Base-by-base conservation (phyloP, 2,329 filamentous ascomycete species). In the Bimuria novae-zelandiae region DNA sequence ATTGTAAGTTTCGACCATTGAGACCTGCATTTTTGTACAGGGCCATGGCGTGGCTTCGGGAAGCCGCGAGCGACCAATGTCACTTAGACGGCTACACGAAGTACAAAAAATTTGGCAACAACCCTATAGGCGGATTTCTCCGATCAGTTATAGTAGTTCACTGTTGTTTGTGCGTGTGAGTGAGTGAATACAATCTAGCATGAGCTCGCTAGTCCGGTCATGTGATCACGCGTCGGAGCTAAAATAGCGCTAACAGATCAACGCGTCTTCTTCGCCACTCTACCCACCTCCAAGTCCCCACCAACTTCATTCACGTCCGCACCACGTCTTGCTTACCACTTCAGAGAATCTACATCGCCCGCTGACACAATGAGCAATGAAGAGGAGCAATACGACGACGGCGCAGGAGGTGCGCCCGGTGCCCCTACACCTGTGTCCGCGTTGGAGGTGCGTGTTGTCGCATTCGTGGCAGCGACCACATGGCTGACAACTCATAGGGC, bases 381-480 rank as follows among this genome's bases (percentile, higher is more conserved):
- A 60, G 76, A 78, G 54, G 81, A 82, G 43, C 89, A 95, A 60
- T 84, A 86, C 63, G 92, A 94, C 52, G 91, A 96, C 54, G 82
- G 83, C 64, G 83, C 86, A 56, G 83, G 86, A 68, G 86, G 88
- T 51, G 92, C 89, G 10, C 93, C 93, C 52, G 94, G 94, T 60
- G 94, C 94, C n/a, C 94, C 94, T 2, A 96, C 92, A 51, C 92
- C 93, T 41, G 82, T 99, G 23, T 80, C 83, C 42, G 89, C 89
- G 41, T 82, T 99, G 3, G 93, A 97, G 83, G 93, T 95, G 81
- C 61, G 81, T 44, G 42, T 53, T 10, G 39, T 16, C 4, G n/a
- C 21, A 47, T 16, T 35, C 10, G 19, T 25, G 19, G n/a, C 21
- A 14, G 8, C 7, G 10, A 35, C n/a, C 22, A 27, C 32, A 36